These are phyloP conservation scores for Colletotrichum tropicale DNA, from an alignment of 2,329 filamentous ascomycete genomes.

Conservation along the genomic window DNA sequence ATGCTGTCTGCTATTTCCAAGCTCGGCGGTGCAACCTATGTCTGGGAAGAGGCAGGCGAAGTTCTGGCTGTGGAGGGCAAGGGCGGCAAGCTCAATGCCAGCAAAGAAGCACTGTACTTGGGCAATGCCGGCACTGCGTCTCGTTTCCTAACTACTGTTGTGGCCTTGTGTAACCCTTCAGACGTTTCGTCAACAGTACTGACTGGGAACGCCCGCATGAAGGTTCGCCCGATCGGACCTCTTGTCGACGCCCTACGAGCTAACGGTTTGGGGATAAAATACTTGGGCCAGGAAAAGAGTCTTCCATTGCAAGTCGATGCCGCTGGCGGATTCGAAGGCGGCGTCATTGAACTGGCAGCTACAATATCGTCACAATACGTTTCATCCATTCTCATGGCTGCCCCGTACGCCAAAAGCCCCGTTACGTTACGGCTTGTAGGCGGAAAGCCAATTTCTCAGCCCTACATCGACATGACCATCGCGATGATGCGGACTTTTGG, in stretches of 20 bases:
- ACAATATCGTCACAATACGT: constrained; percentile 99
- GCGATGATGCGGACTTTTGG: constrained; percentile 97
- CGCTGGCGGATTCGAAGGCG: constrained; percentile 82
- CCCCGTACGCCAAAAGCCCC: constrained; percentile 92
- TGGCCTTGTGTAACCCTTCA: constrained; percentile 77
- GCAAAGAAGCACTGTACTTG: constrained; percentile 80
- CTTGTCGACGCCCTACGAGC: constrained; percentile 86
- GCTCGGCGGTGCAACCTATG: constrained; percentile 85
- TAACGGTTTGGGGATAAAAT: constrained; percentile 88
- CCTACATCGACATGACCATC: constrained; percentile 98
- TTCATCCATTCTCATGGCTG: constrained; percentile 94
- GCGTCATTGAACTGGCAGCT: constrained; percentile 88
- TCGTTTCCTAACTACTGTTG: constrained; percentile 91
- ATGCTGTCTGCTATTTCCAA: constrained; percentile 93
- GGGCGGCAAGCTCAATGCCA: constrained; percentile 83
- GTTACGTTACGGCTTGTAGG: constrained; percentile 90
- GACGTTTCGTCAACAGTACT: constrained; percentile 74
- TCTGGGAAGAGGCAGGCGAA: constrained; percentile 95
- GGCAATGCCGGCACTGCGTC: constrained; percentile 97
- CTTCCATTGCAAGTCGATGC: constrained; percentile 84
- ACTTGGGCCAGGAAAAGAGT: constrained; percentile 82
- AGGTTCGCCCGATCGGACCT: constrained; percentile 90
- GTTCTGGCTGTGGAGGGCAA: constrained; percentile 88
- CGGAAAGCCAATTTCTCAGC: constrained; percentile 96
- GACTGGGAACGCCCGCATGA: constrained; percentile 96